Base-by-base conservation (phyloP, 1,139 yeast species). In the Pichia norvegensis region DNA sequence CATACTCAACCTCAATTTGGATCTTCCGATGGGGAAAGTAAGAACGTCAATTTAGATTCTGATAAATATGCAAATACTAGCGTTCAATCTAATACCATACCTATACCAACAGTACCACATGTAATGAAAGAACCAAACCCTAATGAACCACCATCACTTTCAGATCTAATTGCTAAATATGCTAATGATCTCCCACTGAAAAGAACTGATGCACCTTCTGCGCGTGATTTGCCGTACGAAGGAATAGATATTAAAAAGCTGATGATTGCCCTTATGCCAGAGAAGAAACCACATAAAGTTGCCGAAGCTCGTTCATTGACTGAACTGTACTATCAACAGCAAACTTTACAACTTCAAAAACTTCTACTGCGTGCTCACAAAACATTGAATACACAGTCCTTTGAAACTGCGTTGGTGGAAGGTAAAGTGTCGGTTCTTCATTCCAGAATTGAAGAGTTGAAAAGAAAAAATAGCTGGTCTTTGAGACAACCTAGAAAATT, bases 371-470 rank as follows among this genome's bases (percentile, higher is more conserved):
- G 88, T 29, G 81, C 95, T 10, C 95, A 88, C 59, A 92, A 92
- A 61, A 82, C 85, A 0, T 69, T 92, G 41, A 79, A 87, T 45
- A 85, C 97, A 0, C 94, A 85, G 42, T 78, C 85, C 49, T 92
- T 79, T 65, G 95, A 87, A 58, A 75, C 85, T 57, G 87, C 95
- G 0, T 68, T 90, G 27, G 74, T 87, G n/a, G 99, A 92, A 61
- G 95, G 97, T 9, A 85, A 90, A 60, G 79, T 92, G 10, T 87
- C 95, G 0, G 96, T 88, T n/a, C 78, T 87, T 16, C 85, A 87
- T 57, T 85, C 95, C 4, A 75, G 97, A 48, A 90, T 94, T 41
- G 98, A 92, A 59, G 97, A 90, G 61, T 70, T 94, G 50, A 86
- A 88, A 60, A 71, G 95, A 45, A 82, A 83, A 47, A 86, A 87